A percentile compares a stretch with the other conserved stretches of the same genome.
phyloP scores from a whole-genome alignment of 306 rosid species.

The Bauhinia variegata region DNA sequence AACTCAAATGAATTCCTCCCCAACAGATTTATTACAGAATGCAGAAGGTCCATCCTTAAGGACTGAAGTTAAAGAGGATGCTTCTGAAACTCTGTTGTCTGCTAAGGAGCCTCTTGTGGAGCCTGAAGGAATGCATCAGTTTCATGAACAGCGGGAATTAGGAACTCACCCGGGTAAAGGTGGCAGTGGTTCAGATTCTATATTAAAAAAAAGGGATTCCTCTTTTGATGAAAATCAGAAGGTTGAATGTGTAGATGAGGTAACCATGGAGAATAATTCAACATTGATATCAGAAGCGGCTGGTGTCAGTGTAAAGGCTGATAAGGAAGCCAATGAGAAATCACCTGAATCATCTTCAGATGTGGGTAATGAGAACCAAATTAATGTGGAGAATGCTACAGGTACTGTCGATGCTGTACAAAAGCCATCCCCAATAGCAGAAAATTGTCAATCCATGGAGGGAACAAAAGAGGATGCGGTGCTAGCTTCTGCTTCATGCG shows the following conservation, averaged over 20 bases:
- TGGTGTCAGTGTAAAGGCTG: constrained; percentile 42
- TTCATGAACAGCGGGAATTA: constrained; percentile 46
- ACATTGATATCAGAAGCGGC: constrained; percentile 47
- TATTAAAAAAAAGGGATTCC: no score
- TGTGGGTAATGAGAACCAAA: constrained; percentile 41
- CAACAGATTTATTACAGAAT: constrained; percentile 31
- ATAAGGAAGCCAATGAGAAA: constrained; percentile 52
- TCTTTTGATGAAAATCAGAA: constrained; percentile 52
- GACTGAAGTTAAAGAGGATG: constrained; percentile 36
- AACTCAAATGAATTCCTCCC: constrained; percentile 28
- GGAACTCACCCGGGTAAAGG: constrained; percentile 34
- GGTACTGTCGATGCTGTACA: constrained; percentile 25
- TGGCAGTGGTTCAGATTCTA: constrained; percentile 41
- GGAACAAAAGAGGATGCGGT: constrained; percentile 29
- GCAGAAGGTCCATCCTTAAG: constrained; percentile 33
- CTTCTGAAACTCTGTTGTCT: constrained; percentile 28
- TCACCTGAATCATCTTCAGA: constrained; percentile 55
- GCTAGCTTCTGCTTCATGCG: constrained; percentile 37
- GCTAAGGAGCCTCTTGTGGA: constrained; percentile 48
- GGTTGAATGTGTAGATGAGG: constrained; percentile 44
- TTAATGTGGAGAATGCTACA: constrained; percentile 28
- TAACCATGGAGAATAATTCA: constrained; percentile 37
- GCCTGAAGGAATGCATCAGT: constrained; percentile 42
- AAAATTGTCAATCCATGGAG: constrained; percentile 31
- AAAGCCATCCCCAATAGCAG: constrained; percentile 38